phyloP scores from a whole-genome alignment of 306 rosid species.

The Prinsepia uniflora region DNA sequence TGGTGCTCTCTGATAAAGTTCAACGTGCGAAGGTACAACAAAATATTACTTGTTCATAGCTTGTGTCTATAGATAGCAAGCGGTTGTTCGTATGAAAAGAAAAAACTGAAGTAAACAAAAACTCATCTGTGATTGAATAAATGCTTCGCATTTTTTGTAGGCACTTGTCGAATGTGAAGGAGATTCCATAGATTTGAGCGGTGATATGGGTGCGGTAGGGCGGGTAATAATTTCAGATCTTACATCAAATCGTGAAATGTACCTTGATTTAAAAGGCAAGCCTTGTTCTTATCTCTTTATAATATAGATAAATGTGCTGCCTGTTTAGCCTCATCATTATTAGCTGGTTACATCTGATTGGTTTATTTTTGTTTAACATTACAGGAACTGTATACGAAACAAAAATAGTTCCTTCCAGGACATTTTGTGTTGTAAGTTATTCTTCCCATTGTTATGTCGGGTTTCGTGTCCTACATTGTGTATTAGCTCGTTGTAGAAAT shows the following conservation, averaged over 20 bases:
- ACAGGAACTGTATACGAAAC: slow-evolving; percentile 94
- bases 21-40: slow-evolving; percentile 71
- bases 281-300: neutral
- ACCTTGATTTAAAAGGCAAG: slow-evolving; percentile 79
- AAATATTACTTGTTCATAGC: slow-evolving; percentile 9
- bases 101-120: neutral
- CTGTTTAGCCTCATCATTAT: slow-evolving; percentile 11
- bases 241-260: slow-evolving; percentile 57
- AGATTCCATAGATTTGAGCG: slow-evolving; percentile 84
- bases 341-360: slow-evolving; percentile 30
- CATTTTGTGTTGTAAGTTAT: slow-evolving; percentile 81
- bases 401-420: slow-evolving; percentile 82
- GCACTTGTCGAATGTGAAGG: slow-evolving; percentile 95
- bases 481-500: slow-evolving; percentile 17
- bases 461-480: slow-evolving; percentile 20
- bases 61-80: neutral
- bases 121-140: neutral
- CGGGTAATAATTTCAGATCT: slow-evolving; percentile 67
- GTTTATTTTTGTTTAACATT: slow-evolving; percentile 29
- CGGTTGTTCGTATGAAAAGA: neutral
- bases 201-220: slow-evolving; percentile 92
- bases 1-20: slow-evolving; percentile 87
- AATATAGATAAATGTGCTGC: neutral
- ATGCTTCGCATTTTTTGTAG: slow-evolving; percentile 39
- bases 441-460: slow-evolving; percentile 31